These are phyloP conservation scores for Entonaema liquescens DNA, from an alignment of 495 filamentous ascomycete genomes.

Conservation along the genomic window DNA sequence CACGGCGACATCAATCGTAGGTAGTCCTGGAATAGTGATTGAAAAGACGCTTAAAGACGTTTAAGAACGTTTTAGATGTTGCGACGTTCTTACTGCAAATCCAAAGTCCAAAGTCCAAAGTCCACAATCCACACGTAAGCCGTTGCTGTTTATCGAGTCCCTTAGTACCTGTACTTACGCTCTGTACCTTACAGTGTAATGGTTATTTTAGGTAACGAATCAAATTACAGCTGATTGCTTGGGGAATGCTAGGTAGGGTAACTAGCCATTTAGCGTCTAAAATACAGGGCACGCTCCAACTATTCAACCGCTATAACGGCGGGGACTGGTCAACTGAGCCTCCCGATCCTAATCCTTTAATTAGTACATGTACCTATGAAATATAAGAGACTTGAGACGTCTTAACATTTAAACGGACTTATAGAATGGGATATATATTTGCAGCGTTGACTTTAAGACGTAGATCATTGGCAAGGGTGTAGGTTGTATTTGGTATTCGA, in stretches of 20 bases:
- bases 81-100: constrained; percentile 23
- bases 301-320: constrained; percentile 2
- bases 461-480: too few relatives aligned
- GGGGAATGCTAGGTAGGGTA: neutral
- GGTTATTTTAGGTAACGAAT: constrained; percentile 35
- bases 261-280: neutral
- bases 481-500: too few relatives aligned
- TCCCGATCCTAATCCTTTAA: too few relatives aligned
- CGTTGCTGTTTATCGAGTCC: constrained; percentile 24
- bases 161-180: constrained; percentile 25
- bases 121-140: constrained; percentile 40
- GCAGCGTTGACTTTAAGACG: too few relatives aligned
- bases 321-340: neutral
- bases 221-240: constrained; percentile 24
- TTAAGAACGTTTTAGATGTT: constrained; percentile 8
- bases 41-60: constrained; percentile 3
- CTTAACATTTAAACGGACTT: too few relatives aligned
- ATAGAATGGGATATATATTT: too few relatives aligned
- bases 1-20: constrained; percentile 12
- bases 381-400: neutral
- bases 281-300: constrained; percentile 12
- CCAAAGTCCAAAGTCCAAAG: constrained; percentile 14
- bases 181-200: constrained; percentile 1
- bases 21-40: constrained; percentile 20
- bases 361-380: neutral